Evolutionary conservation across 306 rosid genomes (phyloP).

Genomic region (Malus orientalis): DNA sequence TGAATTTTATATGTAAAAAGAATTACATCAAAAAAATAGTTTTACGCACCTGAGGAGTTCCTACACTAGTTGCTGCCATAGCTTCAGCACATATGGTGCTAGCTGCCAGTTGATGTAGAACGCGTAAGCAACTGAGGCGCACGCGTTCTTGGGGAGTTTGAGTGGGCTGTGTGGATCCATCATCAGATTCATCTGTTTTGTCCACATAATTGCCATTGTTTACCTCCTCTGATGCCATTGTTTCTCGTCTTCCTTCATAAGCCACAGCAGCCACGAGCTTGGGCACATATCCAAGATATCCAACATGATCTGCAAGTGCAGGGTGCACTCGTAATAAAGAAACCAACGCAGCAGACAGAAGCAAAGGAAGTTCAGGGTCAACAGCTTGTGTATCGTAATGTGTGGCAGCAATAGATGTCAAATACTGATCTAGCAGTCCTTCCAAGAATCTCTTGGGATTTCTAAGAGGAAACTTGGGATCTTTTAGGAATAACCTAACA

Average conservation of each 20-base stretch:
- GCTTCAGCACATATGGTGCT: constrained; percentile 99
- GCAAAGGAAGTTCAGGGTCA: constrained; percentile 96
- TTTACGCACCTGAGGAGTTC: constrained; percentile 84
- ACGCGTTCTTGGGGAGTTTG: constrained; percentile 97
- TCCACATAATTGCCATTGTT: constrained; percentile 46
- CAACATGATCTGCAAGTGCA: constrained; percentile 96
- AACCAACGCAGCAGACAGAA: constrained; percentile 94
- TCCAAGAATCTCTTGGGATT: constrained; percentile 99
- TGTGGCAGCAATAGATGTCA: constrained; percentile 89
- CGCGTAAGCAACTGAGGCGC: constrained; percentile 95
- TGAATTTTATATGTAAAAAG: neutral
- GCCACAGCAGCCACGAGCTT: constrained; percentile 98
- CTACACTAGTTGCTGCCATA: constrained; percentile 98
- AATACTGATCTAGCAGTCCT: constrained; percentile 92
- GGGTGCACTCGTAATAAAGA: constrained; percentile 95
- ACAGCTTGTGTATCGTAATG: constrained; percentile 70
- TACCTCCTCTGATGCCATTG: constrained; percentile 77
- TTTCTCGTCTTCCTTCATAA: constrained; percentile 88
- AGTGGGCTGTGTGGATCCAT: constrained; percentile 51
- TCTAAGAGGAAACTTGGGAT: constrained; percentile 96
- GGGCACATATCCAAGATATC: constrained; percentile 98
- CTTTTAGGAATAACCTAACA: constrained; percentile 87
- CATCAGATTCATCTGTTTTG: constrained; percentile 40
- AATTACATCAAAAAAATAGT: neutral
- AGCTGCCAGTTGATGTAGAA: constrained; percentile 96